Base-by-base conservation (phyloP, 1,284 basidiomycete species). In the Rhodofomes roseus region DNA sequence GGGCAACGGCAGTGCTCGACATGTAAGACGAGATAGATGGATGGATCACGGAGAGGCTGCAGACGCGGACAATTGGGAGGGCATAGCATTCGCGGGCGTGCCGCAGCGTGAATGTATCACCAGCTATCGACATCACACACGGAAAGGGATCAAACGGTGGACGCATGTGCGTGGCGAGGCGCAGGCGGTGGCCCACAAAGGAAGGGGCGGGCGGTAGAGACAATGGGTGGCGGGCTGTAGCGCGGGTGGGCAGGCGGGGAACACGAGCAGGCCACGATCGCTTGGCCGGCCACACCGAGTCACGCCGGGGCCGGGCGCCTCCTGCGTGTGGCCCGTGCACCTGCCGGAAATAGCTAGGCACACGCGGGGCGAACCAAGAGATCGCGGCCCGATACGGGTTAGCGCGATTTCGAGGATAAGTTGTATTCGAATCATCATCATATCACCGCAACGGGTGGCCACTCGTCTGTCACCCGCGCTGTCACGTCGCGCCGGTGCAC, bases 341-440 rank as follows among this genome's bases (percentile, higher is more conserved):
- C 29, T 52, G 34, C 50, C 50, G 50, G 50, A 52, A 52, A 52
- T 36, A 52, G 50, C 3, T 52, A 52, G 50, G 50, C 50, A 52
- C 50, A 36, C 46, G 46, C 46, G 16, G 29, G 29, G 9, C 50
- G 34, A 34, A 18, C 11, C 29, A 34, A 52, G 50, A 52, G 50
- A 52, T 52, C 50, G 50, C 9, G n/a, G 31, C 16, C 50, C 50
- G 50, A 52, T 52, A 12, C 4, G 50, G 50, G 31, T 36, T 52
- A 52, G 50, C 50, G 50, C 50, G 50, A 36, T 34, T 51, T 14
- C 31, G 31, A 36, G 50, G 50, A 52, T 52, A 22, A 52, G 34
- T 37, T 27, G 46, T 52, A 52, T 52, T 52, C 50, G 50, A 52
- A 52, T 52, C 31, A 52, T 36, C 46, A 44, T 48, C 46, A 29